Evolutionary conservation across 148 eudicot genomes (phyloP).

Genomic region (Rhododendron molle): DNA sequence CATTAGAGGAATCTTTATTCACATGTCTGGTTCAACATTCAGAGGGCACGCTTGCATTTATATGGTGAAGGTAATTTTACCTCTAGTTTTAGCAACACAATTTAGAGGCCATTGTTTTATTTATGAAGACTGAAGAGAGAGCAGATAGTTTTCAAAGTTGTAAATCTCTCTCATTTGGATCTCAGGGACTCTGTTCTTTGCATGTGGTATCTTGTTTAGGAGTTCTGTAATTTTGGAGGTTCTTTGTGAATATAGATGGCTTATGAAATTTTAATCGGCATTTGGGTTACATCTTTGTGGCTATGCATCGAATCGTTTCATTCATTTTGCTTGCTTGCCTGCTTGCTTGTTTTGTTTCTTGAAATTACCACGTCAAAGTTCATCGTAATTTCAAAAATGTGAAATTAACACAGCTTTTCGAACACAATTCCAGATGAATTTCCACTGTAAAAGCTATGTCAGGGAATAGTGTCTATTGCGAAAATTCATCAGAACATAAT

Average conservation of each 20-base stretch:
- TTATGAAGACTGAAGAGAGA: background rate
- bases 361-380: background rate
- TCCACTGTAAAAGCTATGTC: background rate
- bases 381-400: background rate
- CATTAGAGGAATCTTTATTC: background rate
- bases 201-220: background rate
- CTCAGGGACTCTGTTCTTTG: constrained; percentile 2
- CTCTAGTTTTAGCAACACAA: background rate
- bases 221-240: constrained; percentile 5
- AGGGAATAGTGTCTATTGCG: background rate
- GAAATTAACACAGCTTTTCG: background rate
- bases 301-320: background rate
- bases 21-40: background rate
- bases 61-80: constrained; percentile 2
- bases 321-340: background rate
- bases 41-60: background rate
- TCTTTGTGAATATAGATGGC: constrained; percentile 6
- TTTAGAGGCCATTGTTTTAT: background rate
- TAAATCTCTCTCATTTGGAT: constrained; percentile 12
- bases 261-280: background rate
- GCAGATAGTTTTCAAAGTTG: background rate
- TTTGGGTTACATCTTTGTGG: background rate
- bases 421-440: background rate
- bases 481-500: background rate
- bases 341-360: background rate